Evolutionary conservation across 179 eudicot genomes (phyloP).

Genomic region (Silene coronaria): DNA sequence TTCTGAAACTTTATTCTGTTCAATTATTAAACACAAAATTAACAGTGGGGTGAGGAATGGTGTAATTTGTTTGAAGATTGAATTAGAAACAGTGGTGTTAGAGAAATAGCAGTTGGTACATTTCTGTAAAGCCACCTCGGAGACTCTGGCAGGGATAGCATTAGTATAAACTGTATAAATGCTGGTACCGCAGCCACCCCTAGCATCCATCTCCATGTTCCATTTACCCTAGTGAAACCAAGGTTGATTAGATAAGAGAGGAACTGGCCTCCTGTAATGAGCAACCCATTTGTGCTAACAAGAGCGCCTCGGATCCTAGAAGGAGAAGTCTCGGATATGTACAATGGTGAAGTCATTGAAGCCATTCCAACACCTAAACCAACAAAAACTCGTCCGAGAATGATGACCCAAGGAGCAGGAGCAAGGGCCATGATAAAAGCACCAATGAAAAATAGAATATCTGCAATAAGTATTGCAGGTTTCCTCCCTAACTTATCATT

Average conservation of each 20-base stretch:
- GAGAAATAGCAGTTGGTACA: constrained; percentile 24
- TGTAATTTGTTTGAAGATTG: neutral
- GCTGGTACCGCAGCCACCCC: constrained; percentile 81
- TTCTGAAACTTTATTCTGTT: constrained; percentile 48
- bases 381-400: constrained; percentile 60
- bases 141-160: constrained; percentile 74
- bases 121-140: constrained; percentile 76
- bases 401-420: constrained; percentile 61
- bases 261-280: constrained; percentile 75
- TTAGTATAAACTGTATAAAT: constrained; percentile 52
- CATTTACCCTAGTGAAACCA: constrained; percentile 61
- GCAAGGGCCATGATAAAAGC: constrained; percentile 64
- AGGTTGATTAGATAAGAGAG: constrained; percentile 61
- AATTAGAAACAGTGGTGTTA: too few relatives aligned
- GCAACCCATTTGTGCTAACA: constrained; percentile 73
- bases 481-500: constrained; percentile 65
- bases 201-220: constrained; percentile 92
- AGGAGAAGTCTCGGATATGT: constrained; percentile 81
- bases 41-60: neutral
- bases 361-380: constrained; percentile 88
- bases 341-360: constrained; percentile 78
- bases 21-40: neutral
- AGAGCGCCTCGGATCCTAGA: constrained; percentile 70
- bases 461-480: constrained; percentile 56
- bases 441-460: constrained; percentile 56